Base-by-base conservation (phyloP, 2,329 filamentous ascomycete species). In the Remersonia thermophila region DNA sequence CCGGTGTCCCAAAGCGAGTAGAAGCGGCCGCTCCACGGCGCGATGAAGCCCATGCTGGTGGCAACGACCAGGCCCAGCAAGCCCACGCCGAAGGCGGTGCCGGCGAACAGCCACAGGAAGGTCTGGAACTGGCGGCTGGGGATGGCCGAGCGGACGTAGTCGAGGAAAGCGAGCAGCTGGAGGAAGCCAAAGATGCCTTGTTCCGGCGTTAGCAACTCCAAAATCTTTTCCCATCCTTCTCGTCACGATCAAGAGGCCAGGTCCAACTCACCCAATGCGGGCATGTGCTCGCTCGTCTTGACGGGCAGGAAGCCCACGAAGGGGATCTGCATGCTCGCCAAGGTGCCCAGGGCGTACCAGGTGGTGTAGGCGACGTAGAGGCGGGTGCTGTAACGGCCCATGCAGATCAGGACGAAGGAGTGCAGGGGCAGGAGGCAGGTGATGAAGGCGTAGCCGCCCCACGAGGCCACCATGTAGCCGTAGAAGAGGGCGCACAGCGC, bases 381-480 rank as follows among this genome's bases (percentile, higher is more conserved):
- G 41, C 91, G 77, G 40, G 83, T 80, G 67, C 87, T 96, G 63
- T 93, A 98, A 41, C 91, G 71, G 35, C 93, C 93, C 89, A 98
- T 98, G 63, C 82, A 84, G 54, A 98, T 80, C 48, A 98, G 71
- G 32, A 94, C 85, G 51, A 98, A 87, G 7, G 84, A 79, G 61
- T 98, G 91, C 48, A 98, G 74, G 27, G 91, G 91, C 41, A 98
- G 77, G 62, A 98, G 66, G 59, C 93, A 95, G 43, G 93, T 98
- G 56, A 98, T 98, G 73, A 98, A 98, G 53, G 94, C 91, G 60
- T 98, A 98, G 55, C 91, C 91, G 71, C 91, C 91, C 91, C 91
- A 98, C 13, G 93, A 93, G 33, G 89, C 91, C 46, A 98, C 91
- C 91, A 98, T 98, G 76, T 98, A 98, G 55, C 91, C 91, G 62